Conservation (phyloP, 2,329 filamentous ascomycete genomes). For the Colletotrichum tanaceti region DNA sequence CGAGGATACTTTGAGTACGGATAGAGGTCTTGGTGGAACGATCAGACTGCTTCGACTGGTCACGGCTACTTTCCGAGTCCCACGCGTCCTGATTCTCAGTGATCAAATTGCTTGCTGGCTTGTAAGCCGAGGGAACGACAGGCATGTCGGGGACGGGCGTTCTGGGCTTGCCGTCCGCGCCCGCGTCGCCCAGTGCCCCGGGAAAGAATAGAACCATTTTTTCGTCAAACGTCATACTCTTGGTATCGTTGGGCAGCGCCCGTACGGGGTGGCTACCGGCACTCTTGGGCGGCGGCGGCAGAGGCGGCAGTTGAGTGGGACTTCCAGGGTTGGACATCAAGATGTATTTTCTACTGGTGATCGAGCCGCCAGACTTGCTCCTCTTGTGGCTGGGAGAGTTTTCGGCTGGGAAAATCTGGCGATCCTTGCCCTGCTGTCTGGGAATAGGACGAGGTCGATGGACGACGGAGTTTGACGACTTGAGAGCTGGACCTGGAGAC, state of each 20-base stretch:
- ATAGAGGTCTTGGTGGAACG: constrained; percentile 53
- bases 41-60: constrained; percentile 49
- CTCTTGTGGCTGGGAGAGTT: constrained; percentile 58
- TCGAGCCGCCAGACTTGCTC: constrained; percentile 62
- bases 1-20: constrained; percentile 55
- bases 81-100: constrained; percentile 41
- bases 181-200: constrained; percentile 43
- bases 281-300: constrained; percentile 61
- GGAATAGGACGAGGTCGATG: constrained; percentile 68
- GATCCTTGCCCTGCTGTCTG: constrained; percentile 58
- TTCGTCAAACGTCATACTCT: constrained; percentile 69
- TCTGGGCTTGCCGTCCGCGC: neutral
- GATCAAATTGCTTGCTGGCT: constrained; percentile 41
- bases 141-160: constrained; percentile 59
- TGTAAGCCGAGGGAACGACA: constrained; percentile 49
- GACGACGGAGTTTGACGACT: constrained; percentile 57
- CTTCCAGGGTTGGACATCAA: constrained; percentile 58
- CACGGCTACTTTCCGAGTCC: constrained; percentile 30
- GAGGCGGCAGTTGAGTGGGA: constrained; percentile 62
- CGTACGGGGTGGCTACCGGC: constrained; percentile 50
- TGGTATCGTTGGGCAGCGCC: constrained; percentile 63
- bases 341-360: constrained; percentile 59
- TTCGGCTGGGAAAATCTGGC: constrained; percentile 61
- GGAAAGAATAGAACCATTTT: constrained; percentile 66
- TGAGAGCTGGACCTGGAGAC: constrained; percentile 28